Conservation (phyloP, 2,329 filamentous ascomycete genomes). For the Claviceps maximensis region DNA sequence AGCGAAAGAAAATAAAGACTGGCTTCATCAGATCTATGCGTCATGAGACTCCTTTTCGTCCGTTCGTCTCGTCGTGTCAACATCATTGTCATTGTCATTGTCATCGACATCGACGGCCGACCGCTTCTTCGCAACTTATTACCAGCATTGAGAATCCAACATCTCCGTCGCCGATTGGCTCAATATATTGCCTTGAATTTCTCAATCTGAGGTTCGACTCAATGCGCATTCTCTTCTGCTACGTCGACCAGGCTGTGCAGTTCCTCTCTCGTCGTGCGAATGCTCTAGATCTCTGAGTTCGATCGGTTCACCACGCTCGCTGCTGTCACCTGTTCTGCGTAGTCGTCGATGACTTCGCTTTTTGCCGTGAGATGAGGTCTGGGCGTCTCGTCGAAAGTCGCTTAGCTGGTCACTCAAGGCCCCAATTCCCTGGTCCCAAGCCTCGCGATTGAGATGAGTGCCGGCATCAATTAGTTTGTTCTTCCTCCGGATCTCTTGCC, state of each 20-base stretch:
- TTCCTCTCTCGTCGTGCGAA: background rate
- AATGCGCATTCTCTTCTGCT: constrained; percentile 23
- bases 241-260: constrained; percentile 8
- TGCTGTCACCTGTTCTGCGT: constrained; percentile 17
- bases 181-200: constrained; percentile 9
- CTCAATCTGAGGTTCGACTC: constrained; percentile 24
- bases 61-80: too few species aligned
- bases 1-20: background rate
- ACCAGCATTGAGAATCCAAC: background rate
- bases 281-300: constrained; percentile 16
- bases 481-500: constrained; percentile 56
- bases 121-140: background rate
- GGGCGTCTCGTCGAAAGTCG: constrained; percentile 20
- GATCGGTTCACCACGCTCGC: constrained; percentile 15
- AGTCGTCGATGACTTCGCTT: constrained; percentile 12
- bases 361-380: constrained; percentile 17
- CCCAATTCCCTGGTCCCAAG: constrained; percentile 22
- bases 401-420: constrained; percentile 25
- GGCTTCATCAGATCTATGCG: too few species aligned
- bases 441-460: constrained; percentile 23
- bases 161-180: too few species aligned
- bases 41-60: too few species aligned
- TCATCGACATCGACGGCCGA: too few species aligned
- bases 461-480: constrained; percentile 42
- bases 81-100: too few species aligned